These are phyloP conservation scores for Citrullus mucosospermus DNA, from an alignment of 306 rosid species.

Conservation along the genomic window DNA sequence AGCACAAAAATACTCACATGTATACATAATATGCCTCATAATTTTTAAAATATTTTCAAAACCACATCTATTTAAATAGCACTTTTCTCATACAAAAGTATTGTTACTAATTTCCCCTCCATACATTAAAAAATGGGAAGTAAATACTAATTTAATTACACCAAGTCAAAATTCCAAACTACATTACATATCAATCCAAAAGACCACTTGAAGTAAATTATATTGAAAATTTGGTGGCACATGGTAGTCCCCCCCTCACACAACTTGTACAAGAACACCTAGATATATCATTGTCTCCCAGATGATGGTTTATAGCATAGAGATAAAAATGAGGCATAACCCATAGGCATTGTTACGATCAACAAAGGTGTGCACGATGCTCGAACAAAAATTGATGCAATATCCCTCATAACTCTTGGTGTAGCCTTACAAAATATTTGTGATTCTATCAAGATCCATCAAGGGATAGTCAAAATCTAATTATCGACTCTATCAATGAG, in stretches of 20 bases:
- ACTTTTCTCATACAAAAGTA: too few species aligned
- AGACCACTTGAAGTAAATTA: too few species aligned
- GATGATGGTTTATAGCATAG: neutral
- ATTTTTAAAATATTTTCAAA: too few species aligned
- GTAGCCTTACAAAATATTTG: neutral
- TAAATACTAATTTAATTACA: too few species aligned
- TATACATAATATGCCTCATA: too few species aligned
- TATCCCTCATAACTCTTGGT: neutral
- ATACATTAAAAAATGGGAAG: too few species aligned
- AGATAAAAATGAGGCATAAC: neutral
- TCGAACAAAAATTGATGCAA: neutral
- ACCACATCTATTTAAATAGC: too few species aligned
- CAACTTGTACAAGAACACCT: neutral
- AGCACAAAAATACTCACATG: too few species aligned
- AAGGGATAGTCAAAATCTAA: neutral
- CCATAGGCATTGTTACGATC: neutral
- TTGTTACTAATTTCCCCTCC: too few species aligned
- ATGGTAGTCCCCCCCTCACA: neutral
- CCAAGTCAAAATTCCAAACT: neutral
- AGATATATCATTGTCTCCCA: neutral
- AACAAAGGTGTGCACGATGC: neutral
- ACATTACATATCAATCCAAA: neutral
- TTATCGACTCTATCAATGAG: neutral
- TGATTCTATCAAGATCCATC: neutral
- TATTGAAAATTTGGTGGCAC: neutral